Evolutionary conservation across 306 rosid species (phyloP), one percentile per base, ranked within the genome.

Genomic region (Carpinus viminea): DNA sequence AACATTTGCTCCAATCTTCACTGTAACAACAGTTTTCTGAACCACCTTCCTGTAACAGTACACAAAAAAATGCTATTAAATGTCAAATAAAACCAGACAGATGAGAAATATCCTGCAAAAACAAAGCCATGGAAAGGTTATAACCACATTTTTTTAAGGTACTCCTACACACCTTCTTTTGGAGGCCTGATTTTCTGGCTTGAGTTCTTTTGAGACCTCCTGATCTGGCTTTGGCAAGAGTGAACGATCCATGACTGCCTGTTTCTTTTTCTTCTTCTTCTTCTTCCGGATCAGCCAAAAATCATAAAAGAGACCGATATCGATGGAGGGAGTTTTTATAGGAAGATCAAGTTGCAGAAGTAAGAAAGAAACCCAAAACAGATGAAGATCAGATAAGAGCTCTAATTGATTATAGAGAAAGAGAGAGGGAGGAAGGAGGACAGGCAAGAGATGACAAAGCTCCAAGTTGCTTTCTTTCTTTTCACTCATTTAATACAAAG

Each of bases 21-120:
- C 97, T 17, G 54, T 74, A 8, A 94, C 96, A 62, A 90, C 96
- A 41, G 85, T 92, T 83, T 89, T 94, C 86, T 94, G 83, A 74
- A 81, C 84, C 84, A 75, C 65, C 80, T 89, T 94, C 90, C 96
- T 92, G 80, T 47, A 72, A 79, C 73, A 83, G 5, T 60, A 88
- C 77, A 75, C 24, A 75, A 26, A 5, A 70, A 73, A 73, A 68
- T 9, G 12, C 47, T 64, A 78, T 70, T 53, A 79, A 5, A 71
- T 56, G 4, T 26, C 43, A 76, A 62, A 62, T 68, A 53, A 74
- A 64, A 12, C 24, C 57, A 51, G 13, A 69, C 16, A 7, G n/a
- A 20, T 28, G n/a, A 68, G 13, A 36, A 1, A 50, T 48, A 38
- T 4, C 34, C 26, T 62, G 34, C 74, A 26, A 17, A 45, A 45